Evolutionary conservation across 164 flowering plant genomes (phyloP).

Genomic region (Pachysandra terminalis): DNA sequence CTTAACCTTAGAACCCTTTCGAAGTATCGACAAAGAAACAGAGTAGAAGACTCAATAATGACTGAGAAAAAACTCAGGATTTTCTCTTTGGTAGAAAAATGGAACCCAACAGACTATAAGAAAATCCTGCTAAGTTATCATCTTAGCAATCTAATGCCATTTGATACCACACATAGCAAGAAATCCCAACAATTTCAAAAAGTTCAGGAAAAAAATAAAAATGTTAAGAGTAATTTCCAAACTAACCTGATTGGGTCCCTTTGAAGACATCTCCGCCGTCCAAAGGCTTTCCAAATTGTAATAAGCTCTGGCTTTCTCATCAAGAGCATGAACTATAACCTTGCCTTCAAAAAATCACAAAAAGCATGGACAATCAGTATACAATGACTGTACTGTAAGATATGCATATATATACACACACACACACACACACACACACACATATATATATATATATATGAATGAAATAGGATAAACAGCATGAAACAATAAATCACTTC

Average conservation of each 20-base stretch:
- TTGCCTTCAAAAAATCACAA: constrained; percentile 43
- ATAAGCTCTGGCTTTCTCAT: constrained; percentile 87
- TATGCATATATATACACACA: too few relatives aligned
- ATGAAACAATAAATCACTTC: background rate
- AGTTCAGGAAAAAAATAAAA: too few relatives aligned
- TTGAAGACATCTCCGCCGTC: constrained; percentile 28
- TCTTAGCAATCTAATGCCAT: background rate
- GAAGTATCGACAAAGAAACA: too few relatives aligned
- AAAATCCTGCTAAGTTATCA: background rate
- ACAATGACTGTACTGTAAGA: too few relatives aligned
- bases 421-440: too few relatives aligned
- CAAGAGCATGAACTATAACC: constrained; percentile 84
- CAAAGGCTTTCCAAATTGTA: constrained; percentile 78
- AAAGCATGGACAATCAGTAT: background rate
- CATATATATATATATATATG: background rate
- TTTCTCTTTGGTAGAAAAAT: too few relatives aligned
- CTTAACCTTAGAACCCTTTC: too few relatives aligned
- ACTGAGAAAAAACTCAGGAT: too few relatives aligned
- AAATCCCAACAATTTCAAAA: background rate
- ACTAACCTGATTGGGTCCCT: constrained; percentile 50
- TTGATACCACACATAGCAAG: background rate
- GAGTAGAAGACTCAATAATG: too few relatives aligned
- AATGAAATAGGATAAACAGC: background rate
- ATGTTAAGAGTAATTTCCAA: background rate
- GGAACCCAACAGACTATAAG: background rate